These are phyloP conservation scores for Sclerotiophoma versabilis DNA, from an alignment of 2,329 filamentous ascomycete species.

Conservation along the genomic window DNA sequence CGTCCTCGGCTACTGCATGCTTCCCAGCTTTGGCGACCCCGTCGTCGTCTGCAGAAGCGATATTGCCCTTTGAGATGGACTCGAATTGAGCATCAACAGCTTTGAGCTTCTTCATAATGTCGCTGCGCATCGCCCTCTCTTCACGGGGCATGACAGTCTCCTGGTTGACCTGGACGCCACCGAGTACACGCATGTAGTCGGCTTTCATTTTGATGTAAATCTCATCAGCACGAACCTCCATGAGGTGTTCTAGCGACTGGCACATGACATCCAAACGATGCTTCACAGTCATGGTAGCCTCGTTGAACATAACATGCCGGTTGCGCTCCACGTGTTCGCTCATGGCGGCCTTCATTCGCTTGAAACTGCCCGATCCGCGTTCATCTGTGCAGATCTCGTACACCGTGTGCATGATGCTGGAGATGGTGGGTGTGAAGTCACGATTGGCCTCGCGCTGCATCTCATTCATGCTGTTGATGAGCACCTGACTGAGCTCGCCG, in stretches of 20 bases:
- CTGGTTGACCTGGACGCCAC: conserved; percentile 25
- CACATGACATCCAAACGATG: conserved; percentile 52
- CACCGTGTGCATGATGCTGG: conserved; percentile 53
- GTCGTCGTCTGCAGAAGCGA: not conserved
- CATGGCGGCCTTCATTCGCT: conserved; percentile 63
- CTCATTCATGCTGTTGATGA: conserved; percentile 51
- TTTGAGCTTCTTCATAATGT: conserved; percentile 25
- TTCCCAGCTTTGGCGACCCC: not conserved
- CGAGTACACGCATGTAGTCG: conserved; percentile 50
- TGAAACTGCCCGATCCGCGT: conserved; percentile 55
- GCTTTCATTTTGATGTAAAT: conserved; percentile 47
- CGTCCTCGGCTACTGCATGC: not conserved
- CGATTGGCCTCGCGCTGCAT: conserved; percentile 62
- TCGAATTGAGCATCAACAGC: conserved; percentile 32
- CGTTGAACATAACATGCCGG: conserved; percentile 59
- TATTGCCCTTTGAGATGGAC: conserved; percentile 25
- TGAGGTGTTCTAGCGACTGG: conserved; percentile 51
- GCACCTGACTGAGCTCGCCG: conserved; percentile 41
- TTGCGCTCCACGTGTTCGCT: conserved; percentile 50
- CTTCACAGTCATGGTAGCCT: conserved; percentile 54
- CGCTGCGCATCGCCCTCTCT: conserved; percentile 23
- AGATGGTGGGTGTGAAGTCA: conserved; percentile 60
- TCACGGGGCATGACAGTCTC: conserved; percentile 18
- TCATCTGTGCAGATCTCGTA: conserved; percentile 58
- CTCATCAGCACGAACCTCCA: conserved; percentile 56